Base-by-base conservation (phyloP, 1,139 yeast species). In the Candida sanyaensis region DNA sequence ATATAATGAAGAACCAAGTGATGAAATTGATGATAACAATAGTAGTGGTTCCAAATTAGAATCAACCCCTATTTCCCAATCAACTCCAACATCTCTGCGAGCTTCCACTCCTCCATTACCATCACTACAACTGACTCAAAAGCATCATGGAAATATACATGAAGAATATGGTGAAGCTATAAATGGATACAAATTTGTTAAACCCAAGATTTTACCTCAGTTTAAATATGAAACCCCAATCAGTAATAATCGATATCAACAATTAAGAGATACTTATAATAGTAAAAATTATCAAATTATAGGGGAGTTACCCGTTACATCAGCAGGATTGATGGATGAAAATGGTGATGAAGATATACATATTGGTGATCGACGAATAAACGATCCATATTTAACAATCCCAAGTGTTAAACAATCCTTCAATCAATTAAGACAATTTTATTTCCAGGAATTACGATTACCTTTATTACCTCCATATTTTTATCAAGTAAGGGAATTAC, bases 341-440 rank as follows among this genome's bases (percentile, higher is more conserved):
- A 74, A 70, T 45, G 51, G 56, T 6, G 66, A 60, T 34, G 62
- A 55, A 1, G 66, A 65, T 47, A 55, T 67, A 4, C 78, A 74
- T 54, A 55, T 73, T 33, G 79, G 71, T 1, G 79, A 74, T 55
- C 71, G 68, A 47, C 60, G 79, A 36, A 73, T 73, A 38, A 60
- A 66, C 46, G 78, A 74, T 46, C 77, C 78, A 1, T 74, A 74
- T 50, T 45, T 66, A 9, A 48, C 47, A 23, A 56, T 53, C n/a
- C 58, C 58, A 10, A 23, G 39, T 26, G 32, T 38, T 12, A 26
- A 21, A 5, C 44, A 33, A 23, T 30, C 28, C 13, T n/a, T 12
- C n/a, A 13, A 28, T 5, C 26, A 28, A 42, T 47, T 24, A 31
- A 29, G 62, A 45, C 41, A 48, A 27, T 44, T 38, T 12, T 65